phyloP scores from a whole-genome alignment of 768 basidiomycete genomes.

The Phaffia tasmanica region DNA sequence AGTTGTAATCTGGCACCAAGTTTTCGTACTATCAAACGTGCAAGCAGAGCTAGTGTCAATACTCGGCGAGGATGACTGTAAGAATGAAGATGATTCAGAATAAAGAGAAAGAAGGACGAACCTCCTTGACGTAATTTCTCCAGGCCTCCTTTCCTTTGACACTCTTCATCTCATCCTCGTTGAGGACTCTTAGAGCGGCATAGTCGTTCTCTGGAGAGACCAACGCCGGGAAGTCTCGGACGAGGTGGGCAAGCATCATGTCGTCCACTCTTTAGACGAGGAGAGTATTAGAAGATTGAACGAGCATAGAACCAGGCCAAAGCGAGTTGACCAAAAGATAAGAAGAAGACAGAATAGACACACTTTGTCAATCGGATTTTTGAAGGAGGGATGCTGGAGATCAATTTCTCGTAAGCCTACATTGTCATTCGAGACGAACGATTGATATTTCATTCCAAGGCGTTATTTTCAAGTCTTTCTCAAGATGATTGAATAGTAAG shows the following conservation, averaged over 20 bases:
- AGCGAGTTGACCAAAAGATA: not conserved
- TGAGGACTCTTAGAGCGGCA: slow-evolving; percentile 48
- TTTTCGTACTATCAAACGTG: slow-evolving; percentile 56
- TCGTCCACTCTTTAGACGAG: slow-evolving; percentile 60
- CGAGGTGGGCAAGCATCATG: slow-evolving; percentile 71
- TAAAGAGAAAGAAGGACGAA: slow-evolving; percentile 24
- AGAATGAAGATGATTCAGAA: not conserved
- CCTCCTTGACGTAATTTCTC: slow-evolving; percentile 65
- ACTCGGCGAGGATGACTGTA: not conserved
- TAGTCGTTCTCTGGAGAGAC: slow-evolving; percentile 36
- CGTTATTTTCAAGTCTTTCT: not conserved
- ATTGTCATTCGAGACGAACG: slow-evolving; percentile 13
- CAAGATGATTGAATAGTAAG: not conserved
- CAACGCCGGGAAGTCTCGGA: slow-evolving; percentile 70
- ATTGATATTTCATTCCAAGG: not conserved
- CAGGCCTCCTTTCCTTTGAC: slow-evolving; percentile 74
- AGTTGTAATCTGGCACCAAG: slow-evolving; percentile 86
- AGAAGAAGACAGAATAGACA: slow-evolving; percentile 24
- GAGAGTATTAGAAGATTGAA: not conserved
- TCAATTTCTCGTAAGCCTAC: slow-evolving; percentile 89
- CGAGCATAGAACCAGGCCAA: not conserved
- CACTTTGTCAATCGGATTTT: slow-evolving; percentile 75
- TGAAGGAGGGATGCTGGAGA: slow-evolving; percentile 65
- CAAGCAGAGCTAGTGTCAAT: not conserved
- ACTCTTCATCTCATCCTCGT: slow-evolving; percentile 91